These are phyloP conservation scores for Lolium perenne DNA, from an alignment of 176 grass and related monocot species.

Conservation along the genomic window DNA sequence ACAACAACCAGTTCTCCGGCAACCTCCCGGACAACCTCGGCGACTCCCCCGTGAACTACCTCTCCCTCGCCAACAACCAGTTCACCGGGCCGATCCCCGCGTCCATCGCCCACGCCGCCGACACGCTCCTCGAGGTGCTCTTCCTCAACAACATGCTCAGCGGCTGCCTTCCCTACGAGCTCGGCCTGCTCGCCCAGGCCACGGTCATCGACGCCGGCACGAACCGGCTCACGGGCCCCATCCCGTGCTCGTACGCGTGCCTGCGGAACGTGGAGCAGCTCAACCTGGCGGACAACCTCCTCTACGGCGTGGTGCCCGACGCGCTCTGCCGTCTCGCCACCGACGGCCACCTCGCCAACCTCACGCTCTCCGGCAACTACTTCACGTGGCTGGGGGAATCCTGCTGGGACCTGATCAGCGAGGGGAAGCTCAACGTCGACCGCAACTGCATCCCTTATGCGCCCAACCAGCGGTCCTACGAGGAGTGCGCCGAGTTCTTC, in stretches of 20 bases:
- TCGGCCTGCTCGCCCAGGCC: slow-evolving; percentile 68
- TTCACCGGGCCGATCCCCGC: slow-evolving; percentile 84
- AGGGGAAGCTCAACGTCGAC: slow-evolving; percentile 64
- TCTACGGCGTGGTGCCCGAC: slow-evolving; percentile 88
- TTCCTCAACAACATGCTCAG: slow-evolving; percentile 87
- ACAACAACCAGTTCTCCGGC: slow-evolving; percentile 82
- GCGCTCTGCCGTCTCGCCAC: slow-evolving; percentile 65
- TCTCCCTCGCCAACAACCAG: slow-evolving; percentile 85
- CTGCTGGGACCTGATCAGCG: slow-evolving; percentile 63
- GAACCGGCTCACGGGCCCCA: slow-evolving; percentile 77
- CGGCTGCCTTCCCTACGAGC: slow-evolving; percentile 85
- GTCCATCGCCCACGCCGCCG: slow-evolving; percentile 60
- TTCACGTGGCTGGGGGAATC: slow-evolving; percentile 70
- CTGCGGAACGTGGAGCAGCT: slow-evolving; percentile 78
- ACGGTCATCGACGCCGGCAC: slow-evolving; percentile 86
- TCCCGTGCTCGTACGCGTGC: slow-evolving; percentile 81
- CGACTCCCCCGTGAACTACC: slow-evolving; percentile 68
- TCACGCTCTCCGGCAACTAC: slow-evolving; percentile 90
- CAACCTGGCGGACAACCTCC: slow-evolving; percentile 75
- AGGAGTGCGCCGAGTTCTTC: slow-evolving; percentile 68
- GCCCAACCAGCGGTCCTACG: slow-evolving; percentile 70
- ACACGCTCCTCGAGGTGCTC: slow-evolving; percentile 75
- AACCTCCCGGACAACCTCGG: slow-evolving; percentile 71
- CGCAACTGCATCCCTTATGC: slow-evolving; percentile 73
- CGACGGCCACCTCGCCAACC: slow-evolving; percentile 59